Evolutionary conservation across 176 grass and related monocot genomes (phyloP).

Genomic region (Carex cristatella): DNA sequence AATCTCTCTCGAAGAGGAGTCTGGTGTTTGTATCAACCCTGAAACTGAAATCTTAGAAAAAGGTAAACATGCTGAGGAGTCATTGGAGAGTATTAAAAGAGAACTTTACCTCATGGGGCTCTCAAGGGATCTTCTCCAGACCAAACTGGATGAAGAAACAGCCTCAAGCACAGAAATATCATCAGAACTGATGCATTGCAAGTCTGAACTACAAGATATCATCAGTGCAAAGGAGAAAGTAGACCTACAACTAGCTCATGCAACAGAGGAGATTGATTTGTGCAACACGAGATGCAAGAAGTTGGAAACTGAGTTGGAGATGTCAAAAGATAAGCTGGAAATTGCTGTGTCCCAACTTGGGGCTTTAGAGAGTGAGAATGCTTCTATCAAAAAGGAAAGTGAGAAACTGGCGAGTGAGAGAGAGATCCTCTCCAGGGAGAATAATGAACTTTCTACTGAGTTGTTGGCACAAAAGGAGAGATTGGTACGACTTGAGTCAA

Average conservation of each 20-base stretch:
- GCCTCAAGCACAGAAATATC: conserved; percentile 31
- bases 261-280: conserved; percentile 34
- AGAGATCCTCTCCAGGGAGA: conserved; percentile 50
- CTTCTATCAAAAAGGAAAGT: conserved; percentile 48
- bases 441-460: conserved; percentile 39
- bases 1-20: conserved; percentile 20
- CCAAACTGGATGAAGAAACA: conserved; percentile 53
- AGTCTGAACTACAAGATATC: conserved; percentile 37
- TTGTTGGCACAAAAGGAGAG: conserved; percentile 66
- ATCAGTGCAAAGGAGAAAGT: conserved; percentile 46
- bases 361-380: conserved; percentile 54
- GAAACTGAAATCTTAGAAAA: conserved; percentile 14
- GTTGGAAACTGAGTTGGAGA: conserved; percentile 46
- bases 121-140: conserved; percentile 62
- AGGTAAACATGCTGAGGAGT: conserved; percentile 18
- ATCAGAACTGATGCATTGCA: conserved; percentile 64
- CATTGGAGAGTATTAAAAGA: conserved; percentile 44
- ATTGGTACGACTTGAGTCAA: conserved; percentile 55
- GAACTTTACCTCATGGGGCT: conserved; percentile 54
- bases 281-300: conserved; percentile 36
- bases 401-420: conserved; percentile 54
- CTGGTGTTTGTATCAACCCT: background rate
- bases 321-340: conserved; percentile 44
- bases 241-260: conserved; percentile 31
- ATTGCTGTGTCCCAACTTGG: conserved; percentile 31